Evolutionary conservation across 768 basidiomycete species (phyloP).

Genomic region (Coprinellus aureogranulatus): DNA sequence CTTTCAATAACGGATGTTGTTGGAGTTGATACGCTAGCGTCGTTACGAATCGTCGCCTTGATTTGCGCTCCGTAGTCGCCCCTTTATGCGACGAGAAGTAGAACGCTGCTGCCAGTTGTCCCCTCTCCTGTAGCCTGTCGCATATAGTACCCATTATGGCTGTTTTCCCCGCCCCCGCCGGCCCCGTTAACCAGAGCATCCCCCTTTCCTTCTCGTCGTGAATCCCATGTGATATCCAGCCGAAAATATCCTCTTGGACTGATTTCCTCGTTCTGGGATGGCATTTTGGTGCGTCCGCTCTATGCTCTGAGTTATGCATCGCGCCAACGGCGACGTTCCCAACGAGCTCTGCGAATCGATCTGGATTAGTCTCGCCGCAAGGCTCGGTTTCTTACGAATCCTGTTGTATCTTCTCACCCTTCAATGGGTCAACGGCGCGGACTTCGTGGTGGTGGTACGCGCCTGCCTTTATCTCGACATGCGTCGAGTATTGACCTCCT

Average conservation of each 20-base stretch:
- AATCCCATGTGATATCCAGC: neutral
- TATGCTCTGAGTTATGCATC: neutral
- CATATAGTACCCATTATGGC: neutral
- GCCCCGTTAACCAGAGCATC: slow-evolving; percentile 2
- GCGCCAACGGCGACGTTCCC: neutral
- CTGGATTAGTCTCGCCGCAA: no score
- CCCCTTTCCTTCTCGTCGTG: neutral
- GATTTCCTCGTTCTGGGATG: neutral
- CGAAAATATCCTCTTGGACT: neutral
- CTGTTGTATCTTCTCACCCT: no score
- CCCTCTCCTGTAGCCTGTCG: neutral
- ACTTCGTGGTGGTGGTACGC: no score
- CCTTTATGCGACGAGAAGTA: neutral
- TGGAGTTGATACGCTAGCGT: slow-evolving; percentile 3
- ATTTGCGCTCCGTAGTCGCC: neutral
- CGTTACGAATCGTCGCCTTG: neutral
- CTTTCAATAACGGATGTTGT: neutral
- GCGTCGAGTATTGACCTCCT: no score
- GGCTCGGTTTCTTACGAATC: no score
- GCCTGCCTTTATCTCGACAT: no score
- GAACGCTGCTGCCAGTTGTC: neutral
- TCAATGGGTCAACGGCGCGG: no score
- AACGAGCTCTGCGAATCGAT: no score
- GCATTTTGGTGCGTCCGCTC: neutral
- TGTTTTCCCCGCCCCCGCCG: slow-evolving; percentile 6